Evolutionary conservation across 129 eudicot genomes (phyloP).

Genomic region (Helichrysum umbraculigerum): DNA sequence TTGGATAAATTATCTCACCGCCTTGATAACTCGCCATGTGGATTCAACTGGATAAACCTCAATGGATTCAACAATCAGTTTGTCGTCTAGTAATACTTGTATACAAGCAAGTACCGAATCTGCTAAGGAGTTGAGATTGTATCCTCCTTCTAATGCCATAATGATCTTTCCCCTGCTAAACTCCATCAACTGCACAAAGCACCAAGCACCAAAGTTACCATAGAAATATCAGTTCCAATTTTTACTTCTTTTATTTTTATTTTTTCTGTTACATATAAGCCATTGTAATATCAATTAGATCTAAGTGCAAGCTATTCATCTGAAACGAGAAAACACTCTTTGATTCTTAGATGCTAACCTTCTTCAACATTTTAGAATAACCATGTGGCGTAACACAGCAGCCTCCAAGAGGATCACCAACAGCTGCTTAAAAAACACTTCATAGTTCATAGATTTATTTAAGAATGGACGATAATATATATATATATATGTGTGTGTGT

Average conservation of each 20-base stretch:
- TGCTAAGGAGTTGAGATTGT: constrained; percentile 72
- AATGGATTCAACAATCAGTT: constrained; percentile 38
- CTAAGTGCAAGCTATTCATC: neutral
- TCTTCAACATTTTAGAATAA: constrained; percentile 67
- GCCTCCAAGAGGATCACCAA: constrained; percentile 95
- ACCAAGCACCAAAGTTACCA: neutral
- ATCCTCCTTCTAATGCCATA: constrained; percentile 90
- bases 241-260: neutral
- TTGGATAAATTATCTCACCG: constrained; percentile 22
- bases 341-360: constrained; percentile 35
- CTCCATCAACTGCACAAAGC: constrained; percentile 26
- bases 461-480: no score
- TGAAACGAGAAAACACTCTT: neutral
- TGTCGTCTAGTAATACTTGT: constrained; percentile 58
- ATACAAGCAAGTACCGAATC: constrained; percentile 80
- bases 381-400: constrained; percentile 87
- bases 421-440: constrained; percentile 62
- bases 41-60: constrained; percentile 73
- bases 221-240: no score
- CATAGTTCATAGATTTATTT: no score
- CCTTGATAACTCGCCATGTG: constrained; percentile 69
- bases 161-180: constrained; percentile 78
- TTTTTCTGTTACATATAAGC: no score
- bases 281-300: neutral
- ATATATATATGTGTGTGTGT: no score